Evolutionary conservation across 2,329 filamentous ascomycete genomes (phyloP).

Genomic region (Botryotinia globosa): DNA sequence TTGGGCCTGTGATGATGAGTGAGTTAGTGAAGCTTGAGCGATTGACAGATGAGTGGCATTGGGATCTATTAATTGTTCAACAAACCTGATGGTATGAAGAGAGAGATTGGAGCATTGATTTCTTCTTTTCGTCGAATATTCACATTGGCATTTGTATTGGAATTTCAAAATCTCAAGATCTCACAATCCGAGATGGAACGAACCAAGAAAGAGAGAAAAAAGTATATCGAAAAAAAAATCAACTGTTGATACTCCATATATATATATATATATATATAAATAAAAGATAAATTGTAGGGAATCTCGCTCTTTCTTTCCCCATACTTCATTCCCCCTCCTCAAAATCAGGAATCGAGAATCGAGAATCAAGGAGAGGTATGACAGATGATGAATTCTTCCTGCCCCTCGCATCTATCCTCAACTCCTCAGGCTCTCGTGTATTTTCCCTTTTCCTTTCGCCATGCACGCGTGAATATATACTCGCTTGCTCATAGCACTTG

Average conservation of each 20-base stretch:
- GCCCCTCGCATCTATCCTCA: too few species aligned
- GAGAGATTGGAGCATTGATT: neutral
- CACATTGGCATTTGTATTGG: neutral
- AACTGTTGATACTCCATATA: neutral
- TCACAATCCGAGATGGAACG: neutral
- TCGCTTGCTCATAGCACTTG: too few species aligned
- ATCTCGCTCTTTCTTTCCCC: neutral
- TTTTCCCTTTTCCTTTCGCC: too few species aligned
- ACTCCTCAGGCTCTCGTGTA: too few species aligned
- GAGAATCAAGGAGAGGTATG: too few species aligned
- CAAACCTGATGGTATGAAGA: neutral
- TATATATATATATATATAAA: neutral
- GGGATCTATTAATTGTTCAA: neutral
- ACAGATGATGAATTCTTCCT: too few species aligned
- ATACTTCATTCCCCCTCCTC: too few species aligned
- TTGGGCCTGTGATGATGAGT: neutral
- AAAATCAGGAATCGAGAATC: too few species aligned
- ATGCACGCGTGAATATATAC: too few species aligned
- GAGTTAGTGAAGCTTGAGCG: neutral
- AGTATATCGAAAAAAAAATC: neutral
- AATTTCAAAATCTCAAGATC: too few species aligned
- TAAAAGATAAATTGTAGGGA: neutral
- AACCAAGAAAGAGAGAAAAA: neutral
- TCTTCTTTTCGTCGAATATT: neutral
- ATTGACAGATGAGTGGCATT: neutral